Conservation (phyloP, 2,329 filamentous ascomycete species). For the Epicoccum nigrum region DNA sequence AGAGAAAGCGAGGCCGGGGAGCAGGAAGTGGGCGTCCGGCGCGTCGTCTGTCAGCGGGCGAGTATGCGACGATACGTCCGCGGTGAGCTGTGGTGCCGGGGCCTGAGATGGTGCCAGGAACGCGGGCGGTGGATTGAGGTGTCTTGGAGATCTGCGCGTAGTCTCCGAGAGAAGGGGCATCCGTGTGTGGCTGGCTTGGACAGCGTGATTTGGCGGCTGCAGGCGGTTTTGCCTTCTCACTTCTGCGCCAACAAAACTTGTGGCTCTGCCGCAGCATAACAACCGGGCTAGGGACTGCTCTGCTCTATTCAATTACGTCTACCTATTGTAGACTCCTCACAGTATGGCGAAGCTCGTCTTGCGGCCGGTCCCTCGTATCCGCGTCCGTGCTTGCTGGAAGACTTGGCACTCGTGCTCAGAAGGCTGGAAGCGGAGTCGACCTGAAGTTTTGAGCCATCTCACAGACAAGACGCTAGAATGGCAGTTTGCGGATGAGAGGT, state of each 20-base stretch:
- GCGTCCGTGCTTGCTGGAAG: too few relatives aligned
- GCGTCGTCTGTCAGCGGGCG: conserved; percentile 27
- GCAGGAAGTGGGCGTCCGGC: conserved; percentile 26
- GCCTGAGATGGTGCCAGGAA: conserved; percentile 34
- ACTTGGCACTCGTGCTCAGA: too few relatives aligned
- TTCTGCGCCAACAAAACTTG: neutral
- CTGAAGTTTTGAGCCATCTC: conserved; percentile 72
- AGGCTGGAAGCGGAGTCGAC: conserved; percentile 89
- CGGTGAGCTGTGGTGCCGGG: conserved; percentile 29
- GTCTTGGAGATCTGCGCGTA: conserved; percentile 22
- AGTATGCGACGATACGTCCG: conserved; percentile 37
- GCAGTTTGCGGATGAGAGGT: conserved; percentile 79
- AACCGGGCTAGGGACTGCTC: neutral
- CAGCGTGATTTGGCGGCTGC: conserved; percentile 9
- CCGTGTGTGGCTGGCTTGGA: conserved; percentile 1
- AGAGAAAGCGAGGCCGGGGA: conserved; percentile 24
- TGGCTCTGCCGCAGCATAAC: neutral
- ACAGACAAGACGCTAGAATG: conserved; percentile 79
- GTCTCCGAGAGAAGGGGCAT: neutral
- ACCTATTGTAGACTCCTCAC: too few relatives aligned
- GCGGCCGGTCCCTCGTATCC: neutral
- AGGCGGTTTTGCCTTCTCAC: neutral
- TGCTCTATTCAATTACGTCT: neutral
- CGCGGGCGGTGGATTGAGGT: conserved; percentile 15
- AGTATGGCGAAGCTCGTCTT: neutral